Base-by-base conservation (phyloP, 116 monocot genomes). In the Posidonia oceanica region DNA sequence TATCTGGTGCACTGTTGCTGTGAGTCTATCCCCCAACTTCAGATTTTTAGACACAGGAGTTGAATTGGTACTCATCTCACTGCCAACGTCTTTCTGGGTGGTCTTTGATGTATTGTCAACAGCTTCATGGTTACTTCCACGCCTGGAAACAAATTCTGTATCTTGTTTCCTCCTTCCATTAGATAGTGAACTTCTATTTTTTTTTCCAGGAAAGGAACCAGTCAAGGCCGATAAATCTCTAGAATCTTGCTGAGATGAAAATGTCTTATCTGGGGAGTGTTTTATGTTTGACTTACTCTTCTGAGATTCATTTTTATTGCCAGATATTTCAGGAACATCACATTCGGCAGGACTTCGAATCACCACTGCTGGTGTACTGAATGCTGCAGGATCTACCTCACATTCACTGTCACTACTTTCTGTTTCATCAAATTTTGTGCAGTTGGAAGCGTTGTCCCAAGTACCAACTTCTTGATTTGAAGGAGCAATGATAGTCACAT, bases 271-370 rank as follows among this genome's bases (percentile, higher is more conserved):
- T 59, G 80, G 76, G 71, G 84, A 81, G 69, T 75, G 63, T 76
- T 85, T 87, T 29, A 72, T 36, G 75, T 0, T 61, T 65, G 69
- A 76, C 29, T 21, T 38, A 59, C 74, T 38, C 39, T 78, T 84
- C 65, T 59, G 59, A 5, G 10, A 59, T 11, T 40, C 39, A 51
- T 73, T 36, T 44, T 72, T 21, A 65, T 59, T 52, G 53, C 48
- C 42, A 69, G 75, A 36, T 75, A 73, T 37, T 71, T 85, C 86
- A 56, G 76, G 71, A n/a, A 72, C 76, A 69, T 93, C 85, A 72
- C 93, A 93, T 66, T 98, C 93, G 36, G 69, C 83, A 39, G 81
- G 76, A 80, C 85, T 87, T 29, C 90, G 77, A 54, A 92, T 86
- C 36, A 92, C 67, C 55, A 98, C 17, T 38, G 90, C 72, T 16